A percentile compares a stretch with the other conserved stretches of the same genome.
phyloP scores from a whole-genome alignment of 345 rosid species.

The Dovyalis caffra region DNA sequence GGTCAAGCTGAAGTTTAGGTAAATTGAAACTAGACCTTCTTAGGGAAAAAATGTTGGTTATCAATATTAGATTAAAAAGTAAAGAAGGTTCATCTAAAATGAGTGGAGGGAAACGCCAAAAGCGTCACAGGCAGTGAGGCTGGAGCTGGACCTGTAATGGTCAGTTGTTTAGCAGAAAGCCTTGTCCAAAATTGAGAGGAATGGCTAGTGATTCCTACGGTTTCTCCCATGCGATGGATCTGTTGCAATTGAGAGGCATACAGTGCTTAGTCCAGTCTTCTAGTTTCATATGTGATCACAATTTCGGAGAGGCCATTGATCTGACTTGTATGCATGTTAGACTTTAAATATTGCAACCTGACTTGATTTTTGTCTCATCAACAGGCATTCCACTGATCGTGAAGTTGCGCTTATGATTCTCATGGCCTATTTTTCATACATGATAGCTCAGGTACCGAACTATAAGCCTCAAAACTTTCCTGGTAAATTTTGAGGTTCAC shows the following conservation, averaged over 20 bases:
- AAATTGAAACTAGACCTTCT: not conserved
- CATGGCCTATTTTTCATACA: conserved; percentile 67
- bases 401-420: conserved; percentile 67
- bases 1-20: not conserved
- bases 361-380: conserved; percentile 6
- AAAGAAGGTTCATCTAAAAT: too few relatives aligned
- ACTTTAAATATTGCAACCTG: conserved; percentile 3
- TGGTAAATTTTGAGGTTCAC: not conserved
- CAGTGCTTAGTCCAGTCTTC: not conserved
- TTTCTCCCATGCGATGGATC: too few relatives aligned
- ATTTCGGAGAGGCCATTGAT: not conserved
- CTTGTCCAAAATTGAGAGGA: too few relatives aligned
- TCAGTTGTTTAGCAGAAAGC: too few relatives aligned
- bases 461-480: not conserved
- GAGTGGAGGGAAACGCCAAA: not conserved
- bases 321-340: not conserved
- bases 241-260: too few relatives aligned
- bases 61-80: too few relatives aligned
- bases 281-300: not conserved
- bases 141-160: too few relatives aligned
- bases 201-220: too few relatives aligned
- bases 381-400: conserved; percentile 71
- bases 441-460: conserved; percentile 64
- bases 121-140: too few relatives aligned
- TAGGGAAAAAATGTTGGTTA: too few relatives aligned